Evolutionary conservation across 2,329 filamentous ascomycete genomes (phyloP).

Genomic region (Coniochaeta sp.): DNA sequence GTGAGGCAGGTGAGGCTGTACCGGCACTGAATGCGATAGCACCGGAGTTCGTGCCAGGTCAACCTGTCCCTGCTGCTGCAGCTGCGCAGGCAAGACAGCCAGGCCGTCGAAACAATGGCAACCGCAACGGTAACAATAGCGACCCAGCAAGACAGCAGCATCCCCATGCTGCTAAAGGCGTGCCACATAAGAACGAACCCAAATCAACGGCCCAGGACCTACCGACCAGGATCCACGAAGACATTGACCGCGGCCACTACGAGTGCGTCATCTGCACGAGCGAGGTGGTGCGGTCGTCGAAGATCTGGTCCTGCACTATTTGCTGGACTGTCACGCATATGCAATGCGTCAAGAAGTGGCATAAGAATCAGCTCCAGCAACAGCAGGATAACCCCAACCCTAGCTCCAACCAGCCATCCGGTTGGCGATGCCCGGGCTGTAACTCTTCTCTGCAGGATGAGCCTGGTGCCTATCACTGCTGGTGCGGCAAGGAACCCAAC

Average conservation of each 20-base stretch:
- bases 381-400: constrained; percentile 30
- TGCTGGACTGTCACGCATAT: constrained; percentile 95
- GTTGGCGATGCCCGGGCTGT: constrained; percentile 92
- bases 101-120: too few species aligned
- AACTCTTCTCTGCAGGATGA: constrained; percentile 72
- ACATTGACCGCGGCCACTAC: constrained; percentile 81
- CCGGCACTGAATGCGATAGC: constrained; percentile 35
- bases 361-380: constrained; percentile 61
- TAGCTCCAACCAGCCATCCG: constrained; percentile 44
- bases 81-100: constrained; percentile 14
- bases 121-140: not conserved
- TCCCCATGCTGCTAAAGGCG: constrained; percentile 8
- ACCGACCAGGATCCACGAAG: constrained; percentile 62
- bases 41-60: constrained; percentile 45
- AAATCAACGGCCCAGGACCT: constrained; percentile 49
- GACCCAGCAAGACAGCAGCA: not conserved
- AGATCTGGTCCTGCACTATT: constrained; percentile 82
- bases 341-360: constrained; percentile 86
- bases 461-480: constrained; percentile 76
- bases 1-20: constrained; percentile 7
- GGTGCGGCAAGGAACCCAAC: constrained; percentile 88
- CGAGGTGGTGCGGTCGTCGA: constrained; percentile 69
- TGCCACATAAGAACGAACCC: constrained; percentile 14
- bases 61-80: constrained; percentile 27
- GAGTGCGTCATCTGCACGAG: constrained; percentile 96